A percentile compares a stretch with the other conserved stretches of the same genome.
Conservation (phyloP, 1,284 basidiomycete species). For the Agroathelia rolfsii region DNA sequence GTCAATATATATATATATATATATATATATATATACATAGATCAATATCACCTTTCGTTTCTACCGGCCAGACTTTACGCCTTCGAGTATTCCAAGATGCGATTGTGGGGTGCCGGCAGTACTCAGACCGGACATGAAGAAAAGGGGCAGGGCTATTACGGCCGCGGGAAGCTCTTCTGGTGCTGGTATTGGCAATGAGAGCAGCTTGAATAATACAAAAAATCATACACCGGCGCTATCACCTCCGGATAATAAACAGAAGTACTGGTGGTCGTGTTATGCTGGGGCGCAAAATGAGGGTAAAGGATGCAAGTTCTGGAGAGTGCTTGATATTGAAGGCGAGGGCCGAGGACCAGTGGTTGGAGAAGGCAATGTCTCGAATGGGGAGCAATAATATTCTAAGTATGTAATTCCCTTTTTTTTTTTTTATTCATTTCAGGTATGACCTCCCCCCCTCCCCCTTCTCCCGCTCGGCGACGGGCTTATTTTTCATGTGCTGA, state of each 20-base stretch:
- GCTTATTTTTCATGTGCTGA: too few species aligned
- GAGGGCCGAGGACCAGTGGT: slow-evolving; percentile 60
- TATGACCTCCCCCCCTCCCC: too few species aligned
- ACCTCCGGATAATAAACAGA: slow-evolving; percentile 26
- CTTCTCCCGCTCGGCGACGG: too few species aligned
- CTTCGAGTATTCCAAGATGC: slow-evolving; percentile 61
- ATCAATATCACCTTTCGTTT: slow-evolving; percentile 90
- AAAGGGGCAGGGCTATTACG: too few species aligned
- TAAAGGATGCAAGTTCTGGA: slow-evolving; percentile 79
- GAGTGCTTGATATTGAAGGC: slow-evolving; percentile 62
- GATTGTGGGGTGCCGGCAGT: slow-evolving; percentile 74
- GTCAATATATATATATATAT: too few species aligned
- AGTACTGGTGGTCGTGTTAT: slow-evolving; percentile 86
- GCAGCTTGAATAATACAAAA: slow-evolving; percentile 7
- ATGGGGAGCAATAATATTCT: too few species aligned
- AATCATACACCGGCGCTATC: slow-evolving; percentile 1
- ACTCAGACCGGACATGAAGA: slow-evolving; percentile 74
- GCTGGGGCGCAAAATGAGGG: slow-evolving; percentile 75
- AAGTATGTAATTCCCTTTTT: too few species aligned
- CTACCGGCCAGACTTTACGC: slow-evolving; percentile 77
- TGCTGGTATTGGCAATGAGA: neutral
- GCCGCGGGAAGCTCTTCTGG: slow-evolving; percentile 15
- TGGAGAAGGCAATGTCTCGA: too few species aligned
- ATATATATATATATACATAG: too few species aligned
- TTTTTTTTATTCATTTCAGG: too few species aligned